Base-by-base conservation (phyloP, 2,329 filamentous ascomycete species). In the Hymenoscyphus infarciens region DNA sequence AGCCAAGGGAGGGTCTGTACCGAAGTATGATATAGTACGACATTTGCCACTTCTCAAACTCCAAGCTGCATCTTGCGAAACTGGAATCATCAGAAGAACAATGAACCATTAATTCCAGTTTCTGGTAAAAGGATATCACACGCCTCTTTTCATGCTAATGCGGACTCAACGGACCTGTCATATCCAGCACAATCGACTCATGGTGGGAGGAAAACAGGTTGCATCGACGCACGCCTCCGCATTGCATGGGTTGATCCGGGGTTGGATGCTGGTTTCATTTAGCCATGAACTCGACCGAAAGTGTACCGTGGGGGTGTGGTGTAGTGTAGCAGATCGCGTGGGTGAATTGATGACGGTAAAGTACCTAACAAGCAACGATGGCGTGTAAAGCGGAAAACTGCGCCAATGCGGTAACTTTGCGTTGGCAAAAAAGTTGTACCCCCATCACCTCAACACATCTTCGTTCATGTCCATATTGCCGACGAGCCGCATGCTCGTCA, bases 371-470 rank as follows among this genome's bases (percentile, higher is more conserved):
- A 52, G 45, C 25, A 25, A 52, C 19, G 22, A 52, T 10, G 45
- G 45, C 45, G 45, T 52, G 45, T 52, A 52, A 52, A 52, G 45
- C 45, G 45, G 45, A 52, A 52, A 52, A 52, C 45, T 25, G 45
- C 45, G 45, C 45, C 45, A 52, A 52, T 52, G 45, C 45, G 45
- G 45, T 52, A 25, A 52, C 45, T 52, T 52, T 52, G 45, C 45
- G 45, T 52, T 52, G 45, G 45, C 45, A 25, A 52, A 13, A 52
- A 52, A 52, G 45, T 52, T 22, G 45, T 52, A 52, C 45, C 25
- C 45, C 42, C 45, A 5, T 52, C 45, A 52, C 5, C 45, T 52
- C 45, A 22, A 52, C 11, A 25, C 19, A 22, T 22, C 42, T 52
- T 52, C 45, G 45, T 22, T 52, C 19, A 52, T 25, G 45, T 25